Base-by-base conservation (phyloP, 2,329 filamentous ascomycete genomes). In the Aspergillus arachidicola region DNA sequence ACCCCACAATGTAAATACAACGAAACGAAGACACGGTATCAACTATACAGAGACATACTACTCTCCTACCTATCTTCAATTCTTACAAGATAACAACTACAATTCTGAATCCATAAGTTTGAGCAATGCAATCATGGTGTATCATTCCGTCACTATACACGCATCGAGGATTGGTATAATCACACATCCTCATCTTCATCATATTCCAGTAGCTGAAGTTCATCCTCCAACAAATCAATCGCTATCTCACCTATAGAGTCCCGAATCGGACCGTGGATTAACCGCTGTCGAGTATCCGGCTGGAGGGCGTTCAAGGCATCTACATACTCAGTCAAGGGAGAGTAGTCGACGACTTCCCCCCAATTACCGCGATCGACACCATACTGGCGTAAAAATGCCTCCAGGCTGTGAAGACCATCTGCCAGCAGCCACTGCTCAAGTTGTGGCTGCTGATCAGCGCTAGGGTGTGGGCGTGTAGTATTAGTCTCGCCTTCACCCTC, bases 311-410 rank as follows among this genome's bases (percentile, higher is more conserved):
- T 64, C 12, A 80, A 66, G 16, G 68, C 72, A 55, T 75, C 72
- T 12, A 80, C 67, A 64, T 79, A 81, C 36, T 77, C 73, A 3
- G 70, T 72, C 36, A 81, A 51, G 1, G 77, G 74, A 21, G 70
- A 71, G 55, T 72, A 72, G 56, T 79, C 76, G 16, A 74, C 63
- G 6, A 76, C 73, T 1, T 75, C 74, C 9, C 73, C 73, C 79
- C 79, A 81, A 51, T 81, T 80, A 3, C 78, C 79, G 6, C 76
- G 74, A 59, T 80, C 79, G 34, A 81, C 73, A 6, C 79, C 79
- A 53, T 80, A 72, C 50, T 78, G 72, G 26, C 69, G 67, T 19
- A 80, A 64, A 57, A 79, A 81, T 14, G 69, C 73, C 23, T 73
- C 71, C n/a, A 80, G 64, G 9, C 69, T 68, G 21, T 73, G 70